Percentiles rank a stretch among this genome's conserved stretches.
These are phyloP conservation scores for Dispira simplex DNA, from an alignment of 192 early-diverging fungal species.

Conservation along the genomic window DNA sequence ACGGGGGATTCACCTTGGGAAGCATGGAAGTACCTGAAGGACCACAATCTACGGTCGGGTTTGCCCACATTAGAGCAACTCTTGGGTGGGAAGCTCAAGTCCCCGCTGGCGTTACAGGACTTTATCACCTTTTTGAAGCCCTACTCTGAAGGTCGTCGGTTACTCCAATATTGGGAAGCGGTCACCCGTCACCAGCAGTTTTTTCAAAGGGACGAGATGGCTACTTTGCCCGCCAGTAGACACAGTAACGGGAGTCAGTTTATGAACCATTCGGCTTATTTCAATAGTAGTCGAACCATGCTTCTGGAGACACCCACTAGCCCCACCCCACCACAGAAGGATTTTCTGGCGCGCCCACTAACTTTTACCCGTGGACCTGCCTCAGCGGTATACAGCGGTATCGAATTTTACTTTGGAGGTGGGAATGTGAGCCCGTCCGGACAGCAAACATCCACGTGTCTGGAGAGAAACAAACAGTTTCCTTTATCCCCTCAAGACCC, in stretches of 20 bases:
- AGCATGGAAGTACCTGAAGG: constrained; percentile 3
- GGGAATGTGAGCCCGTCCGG: background rate
- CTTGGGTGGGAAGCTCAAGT: background rate
- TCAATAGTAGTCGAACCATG: background rate
- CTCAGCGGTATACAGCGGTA: background rate
- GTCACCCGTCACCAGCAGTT: background rate
- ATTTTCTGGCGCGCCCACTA: background rate
- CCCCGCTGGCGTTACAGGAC: background rate
- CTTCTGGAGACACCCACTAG: background rate
- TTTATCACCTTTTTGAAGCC: background rate
- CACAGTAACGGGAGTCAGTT: background rate
- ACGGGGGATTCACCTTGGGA: background rate
- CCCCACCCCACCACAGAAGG: background rate
- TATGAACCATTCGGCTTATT: constrained; percentile 6
- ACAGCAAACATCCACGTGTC: background rate
- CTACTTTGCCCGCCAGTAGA: background rate
- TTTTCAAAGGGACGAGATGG: background rate
- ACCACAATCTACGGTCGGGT: constrained; percentile 4
- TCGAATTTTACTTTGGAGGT: background rate
- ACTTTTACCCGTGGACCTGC: background rate
- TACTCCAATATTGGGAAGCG: constrained; percentile 6
- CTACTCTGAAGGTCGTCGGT: background rate
- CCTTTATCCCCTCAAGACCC: too few relatives aligned
- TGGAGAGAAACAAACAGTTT: background rate
- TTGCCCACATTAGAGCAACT: constrained; percentile 8